A percentile compares a stretch with the other conserved stretches of the same genome.
Evolutionary conservation across 2,329 filamentous ascomycete species (phyloP).

Genomic region (Fusarium sp.): DNA sequence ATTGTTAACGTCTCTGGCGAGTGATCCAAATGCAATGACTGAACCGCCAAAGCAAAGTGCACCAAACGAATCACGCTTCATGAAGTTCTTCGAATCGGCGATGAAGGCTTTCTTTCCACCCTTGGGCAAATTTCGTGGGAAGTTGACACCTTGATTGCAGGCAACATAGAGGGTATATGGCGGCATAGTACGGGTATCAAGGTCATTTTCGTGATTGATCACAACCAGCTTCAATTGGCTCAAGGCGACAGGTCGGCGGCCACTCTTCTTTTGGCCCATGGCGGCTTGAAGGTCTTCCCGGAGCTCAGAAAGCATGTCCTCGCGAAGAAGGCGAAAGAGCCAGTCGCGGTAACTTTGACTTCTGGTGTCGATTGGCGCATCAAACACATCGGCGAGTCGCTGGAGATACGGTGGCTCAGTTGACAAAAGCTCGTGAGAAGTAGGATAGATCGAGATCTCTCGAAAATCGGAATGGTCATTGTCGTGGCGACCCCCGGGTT

Average conservation of each 20-base stretch:
- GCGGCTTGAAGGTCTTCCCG: conserved; percentile 69
- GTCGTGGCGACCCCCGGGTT: conserved; percentile 77
- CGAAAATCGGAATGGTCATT: conserved; percentile 76
- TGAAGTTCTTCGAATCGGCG: conserved; percentile 59
- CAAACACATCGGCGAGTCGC: conserved; percentile 62
- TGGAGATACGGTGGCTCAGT: conserved; percentile 67
- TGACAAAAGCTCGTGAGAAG: conserved; percentile 71
- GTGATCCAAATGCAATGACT: conserved; percentile 70
- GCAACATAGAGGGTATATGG: conserved; percentile 54
- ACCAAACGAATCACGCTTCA: conserved; percentile 72
- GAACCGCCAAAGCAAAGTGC: conserved; percentile 66
- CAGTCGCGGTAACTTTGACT: conserved; percentile 71
- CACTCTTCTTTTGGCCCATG: conserved; percentile 61
- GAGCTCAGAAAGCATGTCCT: conserved; percentile 77
- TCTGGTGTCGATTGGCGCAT: conserved; percentile 54
- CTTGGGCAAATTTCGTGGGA: conserved; percentile 51
- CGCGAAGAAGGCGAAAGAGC: conserved; percentile 77
- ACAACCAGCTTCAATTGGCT: conserved; percentile 53
- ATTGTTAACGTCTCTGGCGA: conserved; percentile 64
- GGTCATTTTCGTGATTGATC: conserved; percentile 53
- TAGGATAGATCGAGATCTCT: conserved; percentile 73
- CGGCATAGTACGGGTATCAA: conserved; percentile 38
- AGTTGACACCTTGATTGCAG: conserved; percentile 61
- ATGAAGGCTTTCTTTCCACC: conserved; percentile 59
- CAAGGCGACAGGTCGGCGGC: conserved; percentile 57